Evolutionary conservation across 257 asterid genomes (phyloP), one percentile per base, ranked within the genome.

Genomic region (Coffea eugenioides): DNA sequence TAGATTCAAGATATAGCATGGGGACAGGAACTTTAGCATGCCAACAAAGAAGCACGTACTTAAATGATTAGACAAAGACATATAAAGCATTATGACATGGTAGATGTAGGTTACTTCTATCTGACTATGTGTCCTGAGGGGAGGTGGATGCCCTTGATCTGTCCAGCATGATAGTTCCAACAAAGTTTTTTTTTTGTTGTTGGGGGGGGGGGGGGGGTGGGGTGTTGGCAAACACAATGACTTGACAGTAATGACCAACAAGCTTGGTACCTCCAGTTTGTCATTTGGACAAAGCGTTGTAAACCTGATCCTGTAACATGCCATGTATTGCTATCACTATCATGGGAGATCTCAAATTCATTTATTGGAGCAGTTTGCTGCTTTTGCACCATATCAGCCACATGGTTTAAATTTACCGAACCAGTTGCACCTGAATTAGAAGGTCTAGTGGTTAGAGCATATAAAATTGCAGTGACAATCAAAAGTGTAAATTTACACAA

Each of bases 221-320:
- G 25, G 21, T 5, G 27, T 57, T 18, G n/a, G 65, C 65, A 18
- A 20, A 57, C 27, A 18, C n/a, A 57, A 21, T 57, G 65, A 57
- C 65, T 18, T 8, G 2, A 57, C 11, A 11, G 36, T 39, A 34
- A 71, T 21, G n/a, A 68, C n/a, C 8, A 39, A 76, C 70, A 43
- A 75, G 69, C 34, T 34, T 79, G 70, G 69, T 80, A 95, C 99
- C 98, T 89, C 99, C 99, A 96, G 86, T 96, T 94, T 85, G 99
- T 96, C 99, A 94, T 96, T 84, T 94, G 99, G 82, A 94, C 91
- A 78, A 96, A 96, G 73, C 99, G 97, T 72, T 92, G 90, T 92
- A 96, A 86, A 64, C 99, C 98, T 2, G 87, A 83, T 85, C 98
- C 99, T 6, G 64, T 90, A 34, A 96, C 99, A 77, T 87, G 86